Evolutionary conservation across 805 yeast species (phyloP).

Genomic region (Komagataella ulmi): DNA sequence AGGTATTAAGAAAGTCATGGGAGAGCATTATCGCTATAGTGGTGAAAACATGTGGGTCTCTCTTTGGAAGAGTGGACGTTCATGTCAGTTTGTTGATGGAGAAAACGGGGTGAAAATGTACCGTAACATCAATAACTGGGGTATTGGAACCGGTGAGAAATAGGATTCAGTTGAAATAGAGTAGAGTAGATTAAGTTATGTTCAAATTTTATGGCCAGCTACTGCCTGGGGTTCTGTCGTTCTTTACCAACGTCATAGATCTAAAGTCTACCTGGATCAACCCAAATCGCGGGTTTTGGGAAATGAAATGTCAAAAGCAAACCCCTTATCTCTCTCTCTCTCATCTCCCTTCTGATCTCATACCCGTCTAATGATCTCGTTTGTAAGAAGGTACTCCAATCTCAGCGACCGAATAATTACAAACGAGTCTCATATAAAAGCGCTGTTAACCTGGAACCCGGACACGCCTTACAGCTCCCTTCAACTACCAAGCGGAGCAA

Average conservation of each 20-base stretch:
- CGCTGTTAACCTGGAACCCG: neutral
- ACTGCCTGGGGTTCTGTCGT: neutral
- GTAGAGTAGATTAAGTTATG: neutral
- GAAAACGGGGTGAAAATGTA: slow-evolving; percentile 61
- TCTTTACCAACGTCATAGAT: no score
- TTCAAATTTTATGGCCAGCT: neutral
- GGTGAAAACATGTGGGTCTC: slow-evolving; percentile 65
- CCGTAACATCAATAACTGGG: slow-evolving; percentile 56
- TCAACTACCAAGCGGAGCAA: slow-evolving; percentile 8
- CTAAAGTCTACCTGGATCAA: slow-evolving; percentile 3
- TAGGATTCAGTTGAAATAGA: slow-evolving; percentile 1
- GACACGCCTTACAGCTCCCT: neutral
- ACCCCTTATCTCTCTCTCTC: neutral
- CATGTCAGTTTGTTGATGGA: slow-evolving; percentile 66
- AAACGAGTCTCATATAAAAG: slow-evolving; percentile 33
- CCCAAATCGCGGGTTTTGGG: slow-evolving; percentile 5
- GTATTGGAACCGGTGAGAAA: slow-evolving; percentile 15
- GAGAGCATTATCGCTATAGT: slow-evolving; percentile 55
- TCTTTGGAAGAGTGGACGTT: slow-evolving; percentile 49
- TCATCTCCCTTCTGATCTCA: neutral
- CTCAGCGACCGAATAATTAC: slow-evolving; percentile 21
- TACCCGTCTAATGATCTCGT: neutral
- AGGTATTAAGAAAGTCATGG: slow-evolving; percentile 76
- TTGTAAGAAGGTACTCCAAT: slow-evolving; percentile 3
- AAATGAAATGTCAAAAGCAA: neutral